phyloP scores from a whole-genome alignment of 2,329 filamentous ascomycete genomes.

The Elsinoe necatrix region DNA sequence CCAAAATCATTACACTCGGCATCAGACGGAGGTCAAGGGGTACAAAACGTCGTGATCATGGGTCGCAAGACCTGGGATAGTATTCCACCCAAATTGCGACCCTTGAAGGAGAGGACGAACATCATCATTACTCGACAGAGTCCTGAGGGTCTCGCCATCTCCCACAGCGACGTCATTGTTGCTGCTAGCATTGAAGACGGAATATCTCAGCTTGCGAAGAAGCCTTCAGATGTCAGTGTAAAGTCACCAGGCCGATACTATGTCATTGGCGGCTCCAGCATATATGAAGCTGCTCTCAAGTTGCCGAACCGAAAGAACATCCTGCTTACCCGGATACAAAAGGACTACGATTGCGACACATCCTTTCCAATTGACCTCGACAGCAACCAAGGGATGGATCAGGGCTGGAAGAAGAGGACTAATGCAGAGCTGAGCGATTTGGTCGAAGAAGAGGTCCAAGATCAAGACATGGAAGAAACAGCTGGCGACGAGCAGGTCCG shows the following conservation, averaged over 20 bases:
- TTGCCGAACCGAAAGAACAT: slow-evolving; percentile 52
- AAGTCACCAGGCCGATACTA: slow-evolving; percentile 54
- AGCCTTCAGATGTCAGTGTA: slow-evolving; percentile 18
- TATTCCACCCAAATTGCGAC: slow-evolving; percentile 70
- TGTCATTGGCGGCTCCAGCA: slow-evolving; percentile 81
- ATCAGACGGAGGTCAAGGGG: slow-evolving; percentile 14
- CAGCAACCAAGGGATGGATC: slow-evolving; percentile 26
- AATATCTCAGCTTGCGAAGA: slow-evolving; percentile 27
- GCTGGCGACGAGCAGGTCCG: slow-evolving; percentile 21
- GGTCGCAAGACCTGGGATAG: slow-evolving; percentile 94
- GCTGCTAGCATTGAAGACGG: slow-evolving; percentile 33
- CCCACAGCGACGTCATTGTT: slow-evolving; percentile 45
- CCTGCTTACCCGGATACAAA: slow-evolving; percentile 59
- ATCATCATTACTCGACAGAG: slow-evolving; percentile 60
- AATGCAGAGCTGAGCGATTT: slow-evolving; percentile 52
- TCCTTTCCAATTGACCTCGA: slow-evolving; percentile 58
- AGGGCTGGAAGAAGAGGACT: slow-evolving; percentile 46
- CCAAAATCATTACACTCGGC: slow-evolving; percentile 34
- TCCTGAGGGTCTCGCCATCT: slow-evolving; percentile 20
- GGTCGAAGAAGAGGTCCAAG: slow-evolving; percentile 61
- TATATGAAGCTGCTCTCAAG: slow-evolving; percentile 66
- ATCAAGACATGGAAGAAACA: slow-evolving; percentile 52
- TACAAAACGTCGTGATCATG: slow-evolving; percentile 72
- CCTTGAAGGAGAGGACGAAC: slow-evolving; percentile 71
- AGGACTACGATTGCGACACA: slow-evolving; percentile 68